Percentiles rank a stretch among this genome's conserved stretches.
Conservation (phyloP, 2,329 filamentous ascomycete genomes). For the Xylariales sp. region DNA sequence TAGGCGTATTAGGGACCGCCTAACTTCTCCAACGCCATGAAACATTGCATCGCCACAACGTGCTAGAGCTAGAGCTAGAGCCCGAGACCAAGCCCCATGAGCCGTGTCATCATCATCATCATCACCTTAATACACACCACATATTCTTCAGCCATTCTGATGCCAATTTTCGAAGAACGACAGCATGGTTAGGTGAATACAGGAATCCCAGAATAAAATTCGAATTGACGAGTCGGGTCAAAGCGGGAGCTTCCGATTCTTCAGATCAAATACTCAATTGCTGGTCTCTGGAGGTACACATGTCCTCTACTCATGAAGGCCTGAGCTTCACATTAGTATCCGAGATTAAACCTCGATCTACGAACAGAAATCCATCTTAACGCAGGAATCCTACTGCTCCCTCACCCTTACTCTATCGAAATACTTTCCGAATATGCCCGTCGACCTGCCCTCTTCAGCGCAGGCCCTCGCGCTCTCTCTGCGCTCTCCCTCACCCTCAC, state of each 20-base stretch:
- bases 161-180: conserved; percentile 9
- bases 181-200: conserved; percentile 31
- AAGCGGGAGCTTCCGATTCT: conserved; percentile 32
- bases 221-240: conserved; percentile 18
- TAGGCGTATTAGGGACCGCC: no score
- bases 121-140: background rate
- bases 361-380: background rate
- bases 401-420: background rate
- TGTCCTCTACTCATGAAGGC: no score
- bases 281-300: background rate
- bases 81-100: conserved; percentile 5
- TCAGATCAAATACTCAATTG: background rate
- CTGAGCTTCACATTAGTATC: background rate
- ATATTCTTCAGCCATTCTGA: conserved; percentile 2
- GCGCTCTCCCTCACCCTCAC: conserved; percentile 50
- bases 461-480: conserved; percentile 60
- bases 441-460: conserved; percentile 63
- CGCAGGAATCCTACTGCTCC: background rate
- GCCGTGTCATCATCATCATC: conserved; percentile 16
- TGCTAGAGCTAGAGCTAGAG: conserved; percentile 3
- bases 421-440: conserved; percentile 56
- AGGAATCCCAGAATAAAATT: background rate
- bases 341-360: background rate
- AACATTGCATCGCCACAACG: conserved; percentile 26
- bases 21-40: background rate